Conservation (phyloP, 371 early-diverging fungal species). For the Circinella umbellata region DNA sequence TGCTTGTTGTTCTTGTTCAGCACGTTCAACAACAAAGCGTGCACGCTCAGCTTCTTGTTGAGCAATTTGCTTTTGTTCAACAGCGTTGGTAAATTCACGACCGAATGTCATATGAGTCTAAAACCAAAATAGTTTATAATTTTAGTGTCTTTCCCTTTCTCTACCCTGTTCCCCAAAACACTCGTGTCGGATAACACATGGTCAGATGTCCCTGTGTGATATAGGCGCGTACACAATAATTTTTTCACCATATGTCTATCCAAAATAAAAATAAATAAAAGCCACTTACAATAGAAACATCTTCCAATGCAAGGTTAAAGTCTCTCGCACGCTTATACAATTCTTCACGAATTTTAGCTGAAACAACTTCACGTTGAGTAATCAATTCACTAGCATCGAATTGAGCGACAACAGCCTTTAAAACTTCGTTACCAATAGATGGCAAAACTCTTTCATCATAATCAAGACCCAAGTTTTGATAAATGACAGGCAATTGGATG, state of each 20-base stretch:
- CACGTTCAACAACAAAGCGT: slow-evolving; percentile 90
- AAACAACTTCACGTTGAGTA: slow-evolving; percentile 97
- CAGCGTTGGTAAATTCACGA: slow-evolving; percentile 94
- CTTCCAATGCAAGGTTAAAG: slow-evolving; percentile 95
- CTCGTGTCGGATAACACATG: too few relatives aligned
- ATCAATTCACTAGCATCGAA: slow-evolving; percentile 97
- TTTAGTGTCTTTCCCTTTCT: background rate
- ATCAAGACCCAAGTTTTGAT: slow-evolving; percentile 92
- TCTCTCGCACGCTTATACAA: slow-evolving; percentile 92
- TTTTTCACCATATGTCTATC: background rate
- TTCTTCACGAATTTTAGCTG: slow-evolving; percentile 93
- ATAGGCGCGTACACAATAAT: too few relatives aligned
- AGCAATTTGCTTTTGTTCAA: slow-evolving; percentile 93
- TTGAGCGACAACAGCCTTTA: slow-evolving; percentile 98
- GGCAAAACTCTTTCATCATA: slow-evolving; percentile 98
- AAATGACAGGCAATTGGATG: slow-evolving; percentile 83
- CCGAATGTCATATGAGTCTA: slow-evolving; percentile 97
- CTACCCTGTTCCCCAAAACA: too few relatives aligned
- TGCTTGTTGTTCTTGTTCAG: slow-evolving; percentile 97
- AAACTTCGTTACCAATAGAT: slow-evolving; percentile 98
- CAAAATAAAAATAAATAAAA: slow-evolving; percentile 1
- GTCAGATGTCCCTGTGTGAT: too few relatives aligned
- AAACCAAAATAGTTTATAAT: background rate
- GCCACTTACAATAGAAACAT: slow-evolving; percentile 91
- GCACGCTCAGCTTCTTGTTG: slow-evolving; percentile 98